Evolutionary conservation across 2,329 filamentous ascomycete species (phyloP), one percentile per base, ranked within the genome.

Genomic region (Gyromitra esculenta): DNA sequence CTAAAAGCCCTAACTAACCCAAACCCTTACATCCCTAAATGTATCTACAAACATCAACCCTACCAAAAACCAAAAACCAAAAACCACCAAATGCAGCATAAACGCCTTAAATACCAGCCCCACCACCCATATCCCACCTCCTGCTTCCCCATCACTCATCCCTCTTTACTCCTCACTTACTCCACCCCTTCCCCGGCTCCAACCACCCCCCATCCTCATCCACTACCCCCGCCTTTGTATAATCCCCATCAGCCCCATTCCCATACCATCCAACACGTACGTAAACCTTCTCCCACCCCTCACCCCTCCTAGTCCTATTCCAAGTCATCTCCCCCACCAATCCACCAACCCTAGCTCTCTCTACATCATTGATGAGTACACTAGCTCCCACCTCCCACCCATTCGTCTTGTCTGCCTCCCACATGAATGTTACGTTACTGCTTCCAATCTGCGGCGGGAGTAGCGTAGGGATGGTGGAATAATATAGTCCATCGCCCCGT

Each of bases 311-410:
- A 11, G 67, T 78, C 25, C 76, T 68, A 68, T 78, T 78, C 77
- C 65, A 76, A 18, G 52, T 39, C 50, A 65, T 66, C 25, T 52
- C 66, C 3, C 69, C 74, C 21, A 45, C 48, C 52, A 71, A 5
- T 15, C 70, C 73, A 18, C 54, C 21, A 5, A 76, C 54, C 18
- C 76, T 56, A n/a, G 73, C 94, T 21, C 92, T 86, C 83, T 96
- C 93, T 0, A 96, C 93, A 80, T 96, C 93, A 81, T 96, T 96
- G 79, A 96, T 91, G 0, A 96, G 85, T 15, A 96, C 87, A 81
- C 91, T 93, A 75, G 96, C 87, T 11, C 92, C 93, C 80, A 95
- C 91, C 79, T 90, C 93, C 25, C 86, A 84, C 7, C 85, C 84
- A 79, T 84, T 84, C 1, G 85, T 79, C 43, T 78, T 84, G 25